Evolutionary conservation across 2,329 filamentous ascomycete species (phyloP).

Genomic region (Botrytis paeoniae): DNA sequence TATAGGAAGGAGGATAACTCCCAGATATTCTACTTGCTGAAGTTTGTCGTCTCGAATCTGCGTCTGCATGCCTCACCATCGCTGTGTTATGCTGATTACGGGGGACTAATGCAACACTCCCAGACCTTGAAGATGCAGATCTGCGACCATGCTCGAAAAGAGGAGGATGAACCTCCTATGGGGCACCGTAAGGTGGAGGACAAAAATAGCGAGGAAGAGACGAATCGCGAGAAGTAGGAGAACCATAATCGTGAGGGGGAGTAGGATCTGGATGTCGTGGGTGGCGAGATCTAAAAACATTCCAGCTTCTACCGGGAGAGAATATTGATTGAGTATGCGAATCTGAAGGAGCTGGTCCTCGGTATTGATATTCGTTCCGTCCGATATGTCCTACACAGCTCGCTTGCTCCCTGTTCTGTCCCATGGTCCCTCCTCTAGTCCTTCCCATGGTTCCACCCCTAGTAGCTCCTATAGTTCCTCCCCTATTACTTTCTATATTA

Average conservation of each 20-base stretch:
- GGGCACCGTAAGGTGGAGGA: background rate
- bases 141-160: background rate
- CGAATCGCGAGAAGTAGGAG: background rate
- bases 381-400: background rate
- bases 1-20: background rate
- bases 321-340: background rate
- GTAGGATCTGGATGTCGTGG: fast-evolving
- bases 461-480: too few relatives aligned
- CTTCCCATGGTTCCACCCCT: too few relatives aligned
- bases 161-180: background rate
- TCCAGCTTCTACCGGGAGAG: background rate
- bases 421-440: too few relatives aligned
- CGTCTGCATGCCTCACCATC: background rate
- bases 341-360: background rate
- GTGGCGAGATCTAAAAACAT: background rate
- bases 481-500: too few relatives aligned
- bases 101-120: background rate
- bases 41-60: background rate
- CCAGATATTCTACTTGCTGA: background rate
- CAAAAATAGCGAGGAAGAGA: background rate
- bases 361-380: background rate
- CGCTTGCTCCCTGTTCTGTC: too few relatives aligned
- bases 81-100: background rate
- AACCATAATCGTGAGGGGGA: too few relatives aligned
- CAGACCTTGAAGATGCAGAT: background rate